Evolutionary conservation across 2,329 filamentous ascomycete species (phyloP).

Genomic region (Coniella lustricola): DNA sequence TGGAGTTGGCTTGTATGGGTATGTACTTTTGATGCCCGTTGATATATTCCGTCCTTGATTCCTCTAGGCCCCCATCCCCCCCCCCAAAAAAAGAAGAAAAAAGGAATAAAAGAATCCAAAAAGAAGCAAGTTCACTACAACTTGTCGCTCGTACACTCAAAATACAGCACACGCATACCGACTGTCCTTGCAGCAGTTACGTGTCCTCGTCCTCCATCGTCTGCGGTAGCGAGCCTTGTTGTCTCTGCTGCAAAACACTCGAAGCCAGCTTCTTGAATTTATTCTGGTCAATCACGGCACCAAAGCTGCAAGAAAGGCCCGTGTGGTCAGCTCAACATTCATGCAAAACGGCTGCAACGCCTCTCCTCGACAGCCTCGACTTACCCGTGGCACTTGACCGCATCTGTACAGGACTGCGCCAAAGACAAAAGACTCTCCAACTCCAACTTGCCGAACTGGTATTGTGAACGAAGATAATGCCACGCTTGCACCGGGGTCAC

Average conservation of each 20-base stretch:
- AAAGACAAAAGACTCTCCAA: constrained; percentile 22
- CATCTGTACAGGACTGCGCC: constrained; percentile 22
- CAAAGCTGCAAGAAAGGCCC: not conserved
- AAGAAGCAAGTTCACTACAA: too few species aligned
- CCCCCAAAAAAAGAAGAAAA: too few species aligned
- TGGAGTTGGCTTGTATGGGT: too few species aligned
- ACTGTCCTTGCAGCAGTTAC: too few species aligned
- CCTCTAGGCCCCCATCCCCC: too few species aligned
- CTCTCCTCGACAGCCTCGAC: constrained; percentile 3
- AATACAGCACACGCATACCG: too few species aligned
- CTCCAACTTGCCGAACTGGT: constrained; percentile 26
- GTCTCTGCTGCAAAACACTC: not conserved
- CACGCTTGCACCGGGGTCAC: constrained; percentile 34
- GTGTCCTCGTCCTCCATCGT: too few species aligned
- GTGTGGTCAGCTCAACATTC: too few species aligned
- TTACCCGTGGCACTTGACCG: constrained; percentile 32
- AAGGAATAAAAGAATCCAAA: too few species aligned
- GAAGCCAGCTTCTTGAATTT: not conserved
- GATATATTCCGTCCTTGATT: too few species aligned
- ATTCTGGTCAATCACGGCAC: constrained; percentile 1
- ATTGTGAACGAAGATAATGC: constrained; percentile 27
- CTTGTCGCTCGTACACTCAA: too few species aligned
- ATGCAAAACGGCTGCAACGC: not conserved
- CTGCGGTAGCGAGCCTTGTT: not conserved
- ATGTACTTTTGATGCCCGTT: too few species aligned